Evolutionary conservation across 2,329 filamentous ascomycete species (phyloP), one percentile per base, ranked within the genome.

Genomic region (Aspergillus bombycis): DNA sequence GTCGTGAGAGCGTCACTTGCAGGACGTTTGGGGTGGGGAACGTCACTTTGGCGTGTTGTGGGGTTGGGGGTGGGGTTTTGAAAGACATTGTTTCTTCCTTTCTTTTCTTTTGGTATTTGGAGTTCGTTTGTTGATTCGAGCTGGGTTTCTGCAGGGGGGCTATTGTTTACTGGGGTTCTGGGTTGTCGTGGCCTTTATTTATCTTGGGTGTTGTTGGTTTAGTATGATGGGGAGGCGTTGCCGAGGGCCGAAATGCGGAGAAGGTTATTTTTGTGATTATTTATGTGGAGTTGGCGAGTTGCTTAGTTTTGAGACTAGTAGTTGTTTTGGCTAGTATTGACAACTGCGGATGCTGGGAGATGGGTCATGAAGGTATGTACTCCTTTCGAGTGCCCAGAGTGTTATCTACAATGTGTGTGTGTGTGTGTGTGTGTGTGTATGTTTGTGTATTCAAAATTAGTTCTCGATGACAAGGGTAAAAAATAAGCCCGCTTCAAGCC

Each of bases 1-100:
- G 76, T 12, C 81, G 77, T 65, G 79, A 79, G 63, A 83, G 77
- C 53, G 82, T 80, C 63, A 85, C 78, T 61, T 85, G 76, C 63
- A 84, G 73, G 74, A 84, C 72, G 67, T 79, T 74, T 46, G 78
- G 72, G 63, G 76, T 67, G 68, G 83, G 83, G 75, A 81, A 80
- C 57, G 73, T 70, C 65, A 82, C 72, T 55, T 70, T 67, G 58
- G 72, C 72, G 66, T 74, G 66, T 65, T 75, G 66, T 2, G 73
- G 72, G 36, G 65, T 62, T 46, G 79, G 75, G 14, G 74, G 77
- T 48, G 71, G 68, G 57, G 61, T 74, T 57, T 62, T 65, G 65
- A 78, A 77, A 21, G 72, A 14, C 70, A 75, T 74, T 62, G 65
- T 63, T 57, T 26, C 12, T 55, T 14, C 21, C 23, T n/a, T 1